Evolutionary conservation across 768 basidiomycete genomes (phyloP).

Genomic region (Auricularia sp.): DNA sequence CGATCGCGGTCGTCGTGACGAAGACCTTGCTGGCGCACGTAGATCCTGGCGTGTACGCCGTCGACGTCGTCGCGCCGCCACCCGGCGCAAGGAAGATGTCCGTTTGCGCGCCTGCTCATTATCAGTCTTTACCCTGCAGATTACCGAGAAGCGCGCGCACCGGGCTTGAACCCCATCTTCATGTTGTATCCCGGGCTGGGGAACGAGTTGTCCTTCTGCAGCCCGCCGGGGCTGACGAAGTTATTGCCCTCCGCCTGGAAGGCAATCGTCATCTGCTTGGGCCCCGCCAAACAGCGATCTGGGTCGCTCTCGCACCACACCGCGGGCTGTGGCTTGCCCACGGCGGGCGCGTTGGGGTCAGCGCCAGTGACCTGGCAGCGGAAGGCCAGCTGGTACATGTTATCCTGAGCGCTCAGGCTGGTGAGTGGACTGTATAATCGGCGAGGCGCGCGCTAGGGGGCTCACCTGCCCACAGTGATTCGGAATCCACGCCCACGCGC

Average conservation of each 20-base stretch:
- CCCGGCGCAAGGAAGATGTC: neutral
- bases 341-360: neutral
- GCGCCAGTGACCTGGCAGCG: slow-evolving; percentile 7
- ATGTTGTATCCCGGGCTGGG: slow-evolving; percentile 2
- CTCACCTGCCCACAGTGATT: slow-evolving; percentile 1
- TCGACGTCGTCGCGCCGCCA: too few species aligned
- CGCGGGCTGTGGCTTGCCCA: slow-evolving; percentile 4
- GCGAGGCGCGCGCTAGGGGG: neutral
- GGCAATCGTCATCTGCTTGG: slow-evolving; percentile 9
- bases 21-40: too few species aligned
- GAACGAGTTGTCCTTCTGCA: slow-evolving; percentile 1
- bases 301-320: slow-evolving; percentile 8
- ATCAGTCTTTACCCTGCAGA: neutral
- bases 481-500: slow-evolving; percentile 1
- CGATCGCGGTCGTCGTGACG: neutral
- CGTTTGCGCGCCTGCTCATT: neutral
- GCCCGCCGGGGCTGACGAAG: neutral
- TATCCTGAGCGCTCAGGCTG: slow-evolving; percentile 2
- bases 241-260: slow-evolving; percentile 9
- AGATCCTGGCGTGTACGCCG: too few species aligned
- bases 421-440: neutral
- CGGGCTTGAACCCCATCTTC: slow-evolving; percentile 1
- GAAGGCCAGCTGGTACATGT: slow-evolving; percentile 7
- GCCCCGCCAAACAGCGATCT: neutral
- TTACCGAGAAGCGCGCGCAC: neutral